These are phyloP conservation scores for Rhizopus stolonifer DNA, from an alignment of 371 early-diverging fungal genomes.

Conservation along the genomic window DNA sequence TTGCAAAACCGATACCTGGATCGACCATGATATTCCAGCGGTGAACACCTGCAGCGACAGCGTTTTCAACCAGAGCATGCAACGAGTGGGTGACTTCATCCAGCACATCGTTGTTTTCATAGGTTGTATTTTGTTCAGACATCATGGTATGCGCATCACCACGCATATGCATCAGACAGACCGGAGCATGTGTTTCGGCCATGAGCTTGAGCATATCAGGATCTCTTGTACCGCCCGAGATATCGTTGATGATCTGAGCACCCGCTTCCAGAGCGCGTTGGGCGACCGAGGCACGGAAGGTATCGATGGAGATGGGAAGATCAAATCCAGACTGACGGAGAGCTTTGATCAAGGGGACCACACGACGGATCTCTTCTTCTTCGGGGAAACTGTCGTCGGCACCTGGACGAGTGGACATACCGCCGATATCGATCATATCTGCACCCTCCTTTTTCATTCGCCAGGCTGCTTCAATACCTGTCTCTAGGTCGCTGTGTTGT, in stretches of 20 bases:
- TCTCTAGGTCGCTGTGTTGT: conserved; percentile 54
- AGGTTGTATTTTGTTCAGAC: conserved; percentile 60
- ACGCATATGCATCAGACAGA: conserved; percentile 96
- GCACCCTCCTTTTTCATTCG: conserved; percentile 80
- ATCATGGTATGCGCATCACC: conserved; percentile 92
- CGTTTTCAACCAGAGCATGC: conserved; percentile 61
- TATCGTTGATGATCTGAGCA: conserved; percentile 91
- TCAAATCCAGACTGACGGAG: conserved; percentile 66
- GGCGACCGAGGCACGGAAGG: conserved; percentile 84
- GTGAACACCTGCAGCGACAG: conserved; percentile 77
- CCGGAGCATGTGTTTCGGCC: conserved; percentile 82
- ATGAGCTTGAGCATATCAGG: conserved; percentile 77
- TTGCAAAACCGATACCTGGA: conserved; percentile 97
- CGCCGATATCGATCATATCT: conserved; percentile 95
- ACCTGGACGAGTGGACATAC: conserved; percentile 91
- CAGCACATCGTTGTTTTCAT: conserved; percentile 75
- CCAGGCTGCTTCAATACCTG: conserved; percentile 71
- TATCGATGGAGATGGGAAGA: conserved; percentile 91
- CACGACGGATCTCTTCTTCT: conserved; percentile 80
- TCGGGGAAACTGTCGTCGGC: conserved; percentile 76
- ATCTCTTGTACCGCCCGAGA: conserved; percentile 88
- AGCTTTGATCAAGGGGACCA: conserved; percentile 84
- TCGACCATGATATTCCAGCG: conserved; percentile 97
- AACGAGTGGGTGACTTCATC: conserved; percentile 71
- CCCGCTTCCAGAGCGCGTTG: conserved; percentile 78